Percentiles rank a stretch among this genome's conserved stretches.
Conservation (phyloP, 2,329 filamentous ascomycete genomes). For the Epichloe brachyelytri region DNA sequence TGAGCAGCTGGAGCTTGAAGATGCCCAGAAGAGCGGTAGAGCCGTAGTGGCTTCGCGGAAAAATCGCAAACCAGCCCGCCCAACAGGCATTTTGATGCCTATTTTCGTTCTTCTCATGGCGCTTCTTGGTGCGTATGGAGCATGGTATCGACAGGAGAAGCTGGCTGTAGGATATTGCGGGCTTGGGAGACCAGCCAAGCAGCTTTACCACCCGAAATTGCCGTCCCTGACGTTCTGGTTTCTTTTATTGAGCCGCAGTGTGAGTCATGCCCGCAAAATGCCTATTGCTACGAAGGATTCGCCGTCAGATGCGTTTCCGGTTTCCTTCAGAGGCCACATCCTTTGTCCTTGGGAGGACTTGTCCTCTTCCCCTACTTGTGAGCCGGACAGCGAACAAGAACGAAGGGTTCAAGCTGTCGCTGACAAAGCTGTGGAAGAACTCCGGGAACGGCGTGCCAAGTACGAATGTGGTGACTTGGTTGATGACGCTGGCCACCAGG, state of each 20-base stretch:
- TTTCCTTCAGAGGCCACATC: slow-evolving; percentile 76
- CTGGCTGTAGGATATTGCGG: slow-evolving; percentile 93
- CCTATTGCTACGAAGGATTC: slow-evolving; percentile 72
- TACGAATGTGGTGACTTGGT: slow-evolving; percentile 75
- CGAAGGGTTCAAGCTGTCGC: slow-evolving; percentile 77
- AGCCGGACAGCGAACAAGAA: slow-evolving; percentile 87
- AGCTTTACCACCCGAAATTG: slow-evolving; percentile 35
- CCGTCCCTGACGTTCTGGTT: slow-evolving; percentile 59
- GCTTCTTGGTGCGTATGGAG: slow-evolving; percentile 57
- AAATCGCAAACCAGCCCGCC: slow-evolving; percentile 23
- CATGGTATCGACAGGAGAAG: slow-evolving; percentile 90
- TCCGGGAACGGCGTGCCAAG: slow-evolving; percentile 73
- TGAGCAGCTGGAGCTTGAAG: slow-evolving; percentile 67
- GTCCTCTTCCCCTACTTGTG: slow-evolving; percentile 82
- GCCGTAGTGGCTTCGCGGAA: slow-evolving; percentile 30
- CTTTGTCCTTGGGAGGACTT: slow-evolving; percentile 66
- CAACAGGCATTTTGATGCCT: slow-evolving; percentile 45
- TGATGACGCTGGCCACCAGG: slow-evolving; percentile 45
- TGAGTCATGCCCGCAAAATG: slow-evolving; percentile 81
- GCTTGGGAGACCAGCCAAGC: slow-evolving; percentile 51
- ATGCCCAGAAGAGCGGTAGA: slow-evolving; percentile 46
- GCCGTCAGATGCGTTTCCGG: slow-evolving; percentile 71
- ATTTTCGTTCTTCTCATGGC: slow-evolving; percentile 59
- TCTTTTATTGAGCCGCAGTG: slow-evolving; percentile 66
- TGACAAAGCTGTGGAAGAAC: slow-evolving; percentile 73